Conservation (phyloP, 2,329 filamentous ascomycete genomes). For the Monosporascus sp. region DNA sequence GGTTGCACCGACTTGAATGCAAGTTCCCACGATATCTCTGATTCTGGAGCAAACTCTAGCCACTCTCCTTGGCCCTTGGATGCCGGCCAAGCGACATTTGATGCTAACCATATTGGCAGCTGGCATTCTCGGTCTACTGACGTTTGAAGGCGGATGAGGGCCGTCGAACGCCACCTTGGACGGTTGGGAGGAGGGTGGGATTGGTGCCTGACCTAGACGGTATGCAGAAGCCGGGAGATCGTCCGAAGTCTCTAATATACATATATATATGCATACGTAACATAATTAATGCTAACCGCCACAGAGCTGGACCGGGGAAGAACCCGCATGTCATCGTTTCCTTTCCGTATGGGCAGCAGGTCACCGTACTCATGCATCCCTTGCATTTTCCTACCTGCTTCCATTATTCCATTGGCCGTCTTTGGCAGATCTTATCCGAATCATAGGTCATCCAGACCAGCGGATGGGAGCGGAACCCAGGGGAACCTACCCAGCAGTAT, state of each 20-base stretch:
- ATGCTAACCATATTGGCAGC: not conserved
- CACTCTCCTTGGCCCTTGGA: not conserved
- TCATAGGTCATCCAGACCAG: not conserved
- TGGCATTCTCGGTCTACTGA: not conserved
- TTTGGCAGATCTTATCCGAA: not conserved
- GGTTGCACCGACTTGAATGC: constrained; percentile 8
- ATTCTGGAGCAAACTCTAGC: constrained; percentile 8
- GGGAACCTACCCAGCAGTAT: not conserved
- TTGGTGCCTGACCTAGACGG: not conserved
- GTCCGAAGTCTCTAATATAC: not conserved
- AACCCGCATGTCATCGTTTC: not conserved
- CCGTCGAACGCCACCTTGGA: not conserved
- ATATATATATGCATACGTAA: not conserved
- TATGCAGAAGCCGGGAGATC: not conserved
- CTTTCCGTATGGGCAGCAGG: not conserved
- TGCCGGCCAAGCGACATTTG: not conserved
- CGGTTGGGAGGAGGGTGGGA: not conserved
- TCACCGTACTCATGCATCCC: not conserved
- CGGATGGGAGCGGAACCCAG: not conserved
- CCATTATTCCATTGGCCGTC: not conserved
- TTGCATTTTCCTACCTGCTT: not conserved
- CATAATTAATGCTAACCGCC: not conserved
- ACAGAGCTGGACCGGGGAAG: not conserved
- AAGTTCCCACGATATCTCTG: constrained; percentile 10
- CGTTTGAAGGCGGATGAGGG: not conserved